Percentiles rank a stretch among this genome's conserved stretches.
Evolutionary conservation across 2,329 filamentous ascomycete genomes (phyloP).

Genomic region (Xylariales sp.): DNA sequence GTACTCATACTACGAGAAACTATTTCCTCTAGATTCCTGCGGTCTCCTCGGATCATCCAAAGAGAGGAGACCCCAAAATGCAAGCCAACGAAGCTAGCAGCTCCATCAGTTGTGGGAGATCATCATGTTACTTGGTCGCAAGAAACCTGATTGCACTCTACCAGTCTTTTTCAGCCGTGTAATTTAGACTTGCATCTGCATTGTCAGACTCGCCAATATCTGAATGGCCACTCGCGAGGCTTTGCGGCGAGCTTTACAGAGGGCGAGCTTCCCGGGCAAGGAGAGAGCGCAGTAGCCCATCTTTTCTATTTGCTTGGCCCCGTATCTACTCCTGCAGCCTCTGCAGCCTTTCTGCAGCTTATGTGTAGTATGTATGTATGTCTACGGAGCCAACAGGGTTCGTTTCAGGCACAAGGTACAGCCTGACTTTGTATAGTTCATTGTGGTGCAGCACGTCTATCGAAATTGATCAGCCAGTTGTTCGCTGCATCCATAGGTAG

Average conservation of each 20-base stretch:
- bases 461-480: no score
- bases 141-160: not conserved
- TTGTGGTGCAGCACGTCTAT: no score
- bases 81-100: no score
- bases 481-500: no score
- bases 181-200: constrained; percentile 4
- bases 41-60: not conserved
- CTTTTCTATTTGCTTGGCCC: not conserved
- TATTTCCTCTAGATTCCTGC: not conserved
- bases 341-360: not conserved
- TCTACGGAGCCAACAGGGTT: not conserved
- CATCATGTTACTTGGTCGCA: constrained; percentile 1
- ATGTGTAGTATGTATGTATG: not conserved
- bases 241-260: not conserved
- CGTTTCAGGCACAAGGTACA: constrained; percentile 1
- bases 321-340: not conserved
- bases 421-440: no score
- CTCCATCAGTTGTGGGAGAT: no score
- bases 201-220: not conserved
- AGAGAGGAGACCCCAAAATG: no score
- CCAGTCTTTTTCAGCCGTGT: constrained; percentile 2
- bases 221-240: not conserved
- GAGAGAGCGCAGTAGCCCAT: constrained; percentile 6
- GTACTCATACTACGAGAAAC: not conserved
- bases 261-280: not conserved